phyloP scores from a whole-genome alignment of 768 basidiomycete species.

The Mycena galericulata region DNA sequence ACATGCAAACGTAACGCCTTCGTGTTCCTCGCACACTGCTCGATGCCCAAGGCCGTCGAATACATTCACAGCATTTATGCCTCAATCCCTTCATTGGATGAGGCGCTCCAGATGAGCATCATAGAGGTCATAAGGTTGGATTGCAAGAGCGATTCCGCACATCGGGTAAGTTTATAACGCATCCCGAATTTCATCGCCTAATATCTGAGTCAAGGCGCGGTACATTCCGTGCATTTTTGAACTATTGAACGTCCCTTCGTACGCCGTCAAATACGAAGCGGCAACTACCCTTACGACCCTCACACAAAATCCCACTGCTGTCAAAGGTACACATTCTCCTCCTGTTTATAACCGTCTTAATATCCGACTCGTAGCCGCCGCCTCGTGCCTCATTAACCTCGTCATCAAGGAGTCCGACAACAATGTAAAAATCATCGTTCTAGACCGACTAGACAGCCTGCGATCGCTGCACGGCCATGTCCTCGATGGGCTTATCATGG shows the following conservation, averaged over 20 bases:
- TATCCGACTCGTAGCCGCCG: conserved; percentile 72
- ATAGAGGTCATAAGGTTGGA: conserved; percentile 95
- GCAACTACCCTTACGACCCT: conserved; percentile 94
- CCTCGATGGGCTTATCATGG: conserved; percentile 93
- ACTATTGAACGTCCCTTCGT: conserved; percentile 87
- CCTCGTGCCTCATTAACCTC: conserved; percentile 87
- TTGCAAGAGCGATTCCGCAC: conserved; percentile 85
- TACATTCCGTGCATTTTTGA: conserved; percentile 97
- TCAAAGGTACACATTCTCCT: conserved; percentile 75
- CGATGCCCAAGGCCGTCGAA: conserved; percentile 92
- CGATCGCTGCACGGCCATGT: conserved; percentile 89
- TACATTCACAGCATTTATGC: conserved; percentile 91
- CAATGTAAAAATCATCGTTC: conserved; percentile 97
- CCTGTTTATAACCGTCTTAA: neutral
- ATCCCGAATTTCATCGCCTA: conserved; percentile 18
- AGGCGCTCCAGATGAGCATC: conserved; percentile 94
- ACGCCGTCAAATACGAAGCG: conserved; percentile 97
- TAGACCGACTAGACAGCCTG: conserved; percentile 88
- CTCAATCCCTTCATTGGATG: conserved; percentile 84
- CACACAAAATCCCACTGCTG: conserved; percentile 94
- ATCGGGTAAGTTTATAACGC: conserved; percentile 68
- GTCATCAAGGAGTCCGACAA: conserved; percentile 97
- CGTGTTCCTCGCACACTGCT: conserved; percentile 88
- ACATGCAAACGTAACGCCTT: conserved; percentile 98
- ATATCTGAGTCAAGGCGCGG: conserved; percentile 67